Conservation (phyloP, 2,329 filamentous ascomycete genomes). For the Corniculantispora saksenae region DNA sequence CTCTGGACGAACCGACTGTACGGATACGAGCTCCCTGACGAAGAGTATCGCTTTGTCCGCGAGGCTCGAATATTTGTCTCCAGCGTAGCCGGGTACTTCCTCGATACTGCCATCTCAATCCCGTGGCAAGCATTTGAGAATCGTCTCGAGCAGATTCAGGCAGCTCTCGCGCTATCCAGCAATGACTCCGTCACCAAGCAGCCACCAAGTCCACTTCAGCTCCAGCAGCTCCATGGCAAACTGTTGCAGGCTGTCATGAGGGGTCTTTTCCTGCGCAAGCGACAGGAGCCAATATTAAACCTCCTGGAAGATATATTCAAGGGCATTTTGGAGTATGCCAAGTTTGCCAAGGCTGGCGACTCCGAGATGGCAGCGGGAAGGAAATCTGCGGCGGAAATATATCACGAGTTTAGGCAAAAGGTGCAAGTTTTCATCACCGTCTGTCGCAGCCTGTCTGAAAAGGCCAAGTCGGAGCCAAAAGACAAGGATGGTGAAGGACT, state of each 20-base stretch:
- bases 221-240: conserved; percentile 70
- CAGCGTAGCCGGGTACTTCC: conserved; percentile 73
- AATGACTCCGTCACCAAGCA: conserved; percentile 18
- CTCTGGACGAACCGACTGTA: conserved; percentile 32
- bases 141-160: conserved; percentile 50
- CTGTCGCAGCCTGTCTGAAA: conserved; percentile 67
- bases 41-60: conserved; percentile 62
- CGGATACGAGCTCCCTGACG: conserved; percentile 30
- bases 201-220: conserved; percentile 59
- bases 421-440: conserved; percentile 73
- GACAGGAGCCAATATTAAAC: conserved; percentile 71
- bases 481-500: conserved; percentile 29
- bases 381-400: conserved; percentile 48
- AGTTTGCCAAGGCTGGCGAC: conserved; percentile 38
- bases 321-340: conserved; percentile 71
- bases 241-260: conserved; percentile 76
- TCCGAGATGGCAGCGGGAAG: conserved; percentile 34
- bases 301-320: conserved; percentile 77
- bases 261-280: conserved; percentile 70
- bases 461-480: conserved; percentile 44
- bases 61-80: conserved; percentile 81
- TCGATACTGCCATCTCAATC: conserved; percentile 72
- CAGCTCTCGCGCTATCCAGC: conserved; percentile 15
- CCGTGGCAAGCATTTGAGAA: conserved; percentile 72
- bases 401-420: conserved; percentile 69